Evolutionary conservation across 176 grass and related monocot genomes (phyloP).

Genomic region (Zoysia pacifica): DNA sequence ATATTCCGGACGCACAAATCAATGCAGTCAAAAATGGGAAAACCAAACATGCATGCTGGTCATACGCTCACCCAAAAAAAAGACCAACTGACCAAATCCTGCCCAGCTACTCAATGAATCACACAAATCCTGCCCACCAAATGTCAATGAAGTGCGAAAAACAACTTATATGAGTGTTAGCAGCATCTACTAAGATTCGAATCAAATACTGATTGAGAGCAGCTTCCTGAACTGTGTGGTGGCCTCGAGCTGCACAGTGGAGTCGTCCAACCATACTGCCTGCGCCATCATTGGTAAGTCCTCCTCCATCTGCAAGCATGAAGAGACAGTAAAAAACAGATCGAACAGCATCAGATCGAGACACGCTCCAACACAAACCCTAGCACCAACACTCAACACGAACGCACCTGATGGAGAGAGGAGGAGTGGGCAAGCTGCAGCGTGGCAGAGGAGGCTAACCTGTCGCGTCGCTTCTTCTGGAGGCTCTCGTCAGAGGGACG

Average conservation of each 20-base stretch:
- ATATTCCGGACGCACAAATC: too few relatives aligned
- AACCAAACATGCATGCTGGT: too few relatives aligned
- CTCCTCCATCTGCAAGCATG: constrained; percentile 48
- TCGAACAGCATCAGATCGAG: constrained; percentile 37
- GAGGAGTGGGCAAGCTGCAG: constrained; percentile 39
- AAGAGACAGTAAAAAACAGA: not conserved
- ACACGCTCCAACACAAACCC: constrained; percentile 1
- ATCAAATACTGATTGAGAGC: constrained; percentile 71
- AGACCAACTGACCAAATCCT: too few relatives aligned
- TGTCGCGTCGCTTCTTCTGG: constrained; percentile 79
- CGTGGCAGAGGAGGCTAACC: constrained; percentile 33
- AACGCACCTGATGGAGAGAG: constrained; percentile 54
- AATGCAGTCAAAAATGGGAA: too few relatives aligned
- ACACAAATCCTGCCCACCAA: not conserved
- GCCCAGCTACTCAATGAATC: too few relatives aligned
- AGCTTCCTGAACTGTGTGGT: constrained; percentile 89
- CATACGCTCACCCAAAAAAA: too few relatives aligned
- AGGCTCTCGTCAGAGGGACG: constrained; percentile 66
- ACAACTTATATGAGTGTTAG: too few relatives aligned
- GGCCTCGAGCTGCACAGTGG: constrained; percentile 61
- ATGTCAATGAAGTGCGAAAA: not conserved
- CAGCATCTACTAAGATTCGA: not conserved
- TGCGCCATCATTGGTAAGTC: constrained; percentile 70
- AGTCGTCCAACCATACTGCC: constrained; percentile 68
- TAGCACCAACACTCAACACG: not conserved